These are phyloP conservation scores for Pezicula rhizophila DNA, from an alignment of 2,329 filamentous ascomycete genomes.

Conservation along the genomic window DNA sequence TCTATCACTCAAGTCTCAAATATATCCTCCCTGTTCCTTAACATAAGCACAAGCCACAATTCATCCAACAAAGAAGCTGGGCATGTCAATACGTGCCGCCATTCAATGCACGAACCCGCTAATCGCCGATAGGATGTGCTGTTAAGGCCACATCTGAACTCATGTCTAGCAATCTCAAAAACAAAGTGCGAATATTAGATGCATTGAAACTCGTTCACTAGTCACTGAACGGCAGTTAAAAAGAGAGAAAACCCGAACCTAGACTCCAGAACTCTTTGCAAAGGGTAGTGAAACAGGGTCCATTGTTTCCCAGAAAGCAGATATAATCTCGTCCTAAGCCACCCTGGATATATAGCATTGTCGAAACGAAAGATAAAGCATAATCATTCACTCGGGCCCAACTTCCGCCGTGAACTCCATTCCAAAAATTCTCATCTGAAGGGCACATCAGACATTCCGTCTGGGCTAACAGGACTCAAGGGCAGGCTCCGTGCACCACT, in stretches of 20 bases:
- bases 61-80: too few species aligned
- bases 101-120: too few species aligned
- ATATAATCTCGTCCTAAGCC: background rate
- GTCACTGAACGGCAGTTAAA: too few species aligned
- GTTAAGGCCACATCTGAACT: too few species aligned
- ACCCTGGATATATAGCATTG: slow-evolving; percentile 20
- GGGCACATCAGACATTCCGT: slow-evolving; percentile 21
- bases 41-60: too few species aligned
- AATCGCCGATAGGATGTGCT: too few species aligned
- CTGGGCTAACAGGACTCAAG: slow-evolving; percentile 48
- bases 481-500: slow-evolving; percentile 49
- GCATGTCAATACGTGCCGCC: too few species aligned
- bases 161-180: too few species aligned
- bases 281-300: background rate
- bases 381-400: slow-evolving; percentile 17
- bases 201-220: too few species aligned
- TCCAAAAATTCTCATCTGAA: slow-evolving; percentile 12
- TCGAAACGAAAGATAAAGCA: slow-evolving; percentile 2
- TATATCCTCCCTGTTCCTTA: too few species aligned
- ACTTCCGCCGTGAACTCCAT: slow-evolving; percentile 2
- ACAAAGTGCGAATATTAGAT: too few species aligned
- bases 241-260: background rate
- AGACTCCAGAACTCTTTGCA: background rate
- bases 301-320: slow-evolving; percentile 5
- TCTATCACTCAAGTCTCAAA: too few species aligned